Percentiles rank a stretch among this genome's conserved stretches.
Conservation (phyloP, 306 rosid genomes). For the Quercus cerris region DNA sequence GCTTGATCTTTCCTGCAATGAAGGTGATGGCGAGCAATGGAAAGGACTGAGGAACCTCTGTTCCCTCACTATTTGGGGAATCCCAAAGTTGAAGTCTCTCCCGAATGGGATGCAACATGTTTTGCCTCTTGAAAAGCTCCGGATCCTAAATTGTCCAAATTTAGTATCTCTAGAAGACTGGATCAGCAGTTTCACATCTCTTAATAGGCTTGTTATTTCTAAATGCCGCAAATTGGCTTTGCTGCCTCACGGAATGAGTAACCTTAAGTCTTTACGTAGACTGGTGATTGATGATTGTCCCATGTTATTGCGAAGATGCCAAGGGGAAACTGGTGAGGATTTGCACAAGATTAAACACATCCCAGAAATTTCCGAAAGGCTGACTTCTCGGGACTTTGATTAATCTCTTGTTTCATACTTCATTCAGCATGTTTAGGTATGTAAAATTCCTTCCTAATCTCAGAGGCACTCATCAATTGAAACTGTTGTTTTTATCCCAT, state of each 20-base stretch:
- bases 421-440: too few relatives aligned
- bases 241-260: constrained; percentile 1
- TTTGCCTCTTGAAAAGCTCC: too few relatives aligned
- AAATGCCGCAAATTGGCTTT: too few relatives aligned
- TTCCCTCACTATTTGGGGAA: not conserved
- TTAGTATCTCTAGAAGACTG: too few relatives aligned
- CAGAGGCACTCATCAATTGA: too few relatives aligned
- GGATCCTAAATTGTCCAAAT: too few relatives aligned
- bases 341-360: constrained; percentile 16
- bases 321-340: constrained; percentile 11
- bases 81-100: not conserved
- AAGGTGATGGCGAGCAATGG: not conserved
- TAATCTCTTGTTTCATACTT: too few relatives aligned
- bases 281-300: constrained; percentile 2
- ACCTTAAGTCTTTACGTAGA: not conserved
- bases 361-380: not conserved
- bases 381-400: too few relatives aligned
- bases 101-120: too few relatives aligned
- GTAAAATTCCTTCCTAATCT: too few relatives aligned
- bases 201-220: not conserved
- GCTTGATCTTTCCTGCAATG: not conserved
- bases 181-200: not conserved
- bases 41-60: not conserved
- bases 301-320: not conserved
- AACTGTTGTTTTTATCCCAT: too few relatives aligned